Percentiles rank a stretch among this genome's conserved stretches.
Evolutionary conservation across 805 yeast species (phyloP).

Genomic region (Tetrapisispora fleetii): DNA sequence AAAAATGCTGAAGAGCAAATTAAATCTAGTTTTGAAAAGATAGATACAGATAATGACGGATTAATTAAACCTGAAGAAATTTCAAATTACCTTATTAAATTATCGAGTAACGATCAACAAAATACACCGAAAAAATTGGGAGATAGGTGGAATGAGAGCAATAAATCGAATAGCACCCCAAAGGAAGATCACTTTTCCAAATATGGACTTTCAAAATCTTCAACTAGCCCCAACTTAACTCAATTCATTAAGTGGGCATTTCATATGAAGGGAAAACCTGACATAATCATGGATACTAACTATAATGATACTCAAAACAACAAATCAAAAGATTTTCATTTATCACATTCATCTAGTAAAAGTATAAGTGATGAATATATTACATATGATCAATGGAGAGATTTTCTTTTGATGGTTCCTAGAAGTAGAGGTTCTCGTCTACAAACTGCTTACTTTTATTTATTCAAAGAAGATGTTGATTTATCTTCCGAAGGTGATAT

Average conservation of each 20-base stretch:
- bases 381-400: conserved; percentile 79
- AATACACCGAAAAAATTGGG: not conserved
- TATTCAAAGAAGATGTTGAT: conserved; percentile 66
- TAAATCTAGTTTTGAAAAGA: conserved; percentile 50
- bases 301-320: not conserved
- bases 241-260: conserved; percentile 28
- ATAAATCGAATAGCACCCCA: not conserved
- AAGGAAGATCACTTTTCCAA: not conserved
- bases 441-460: conserved; percentile 59
- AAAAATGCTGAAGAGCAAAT: conserved; percentile 63
- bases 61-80: conserved; percentile 56
- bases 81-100: conserved; percentile 43
- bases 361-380: conserved; percentile 46
- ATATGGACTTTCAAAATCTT: not conserved
- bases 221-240: conserved; percentile 7
- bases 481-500: conserved; percentile 89
- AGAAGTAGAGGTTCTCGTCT: conserved; percentile 65
- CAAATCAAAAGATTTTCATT: not conserved
- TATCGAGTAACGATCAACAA: not conserved
- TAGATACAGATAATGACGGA: conserved; percentile 71
- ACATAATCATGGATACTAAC: not conserved
- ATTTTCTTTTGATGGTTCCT: conserved; percentile 75
- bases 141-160: not conserved
- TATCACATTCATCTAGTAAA: not conserved
- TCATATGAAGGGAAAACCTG: conserved; percentile 3